Base-by-base conservation (phyloP, 306 rosid species). In the Prosopis cineraria region DNA sequence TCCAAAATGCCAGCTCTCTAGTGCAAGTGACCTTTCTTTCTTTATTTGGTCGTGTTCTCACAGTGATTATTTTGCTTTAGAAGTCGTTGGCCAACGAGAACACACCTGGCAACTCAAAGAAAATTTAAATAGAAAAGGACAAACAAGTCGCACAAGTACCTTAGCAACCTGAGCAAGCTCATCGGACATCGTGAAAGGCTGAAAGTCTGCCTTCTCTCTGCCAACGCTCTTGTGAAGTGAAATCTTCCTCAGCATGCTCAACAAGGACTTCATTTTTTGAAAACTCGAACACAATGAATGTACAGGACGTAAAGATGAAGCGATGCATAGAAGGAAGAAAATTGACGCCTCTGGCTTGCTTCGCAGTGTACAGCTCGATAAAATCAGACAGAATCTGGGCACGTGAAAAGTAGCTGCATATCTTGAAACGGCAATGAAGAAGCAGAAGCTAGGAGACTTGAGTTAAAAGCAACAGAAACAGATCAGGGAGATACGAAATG, bases 101-200 rank as follows among this genome's bases (percentile, higher is more conserved):
- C 48, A 66, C 71, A 20, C 4, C 5, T 8, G 33, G 48, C 24
- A 44, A 48, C 30, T 30, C 19, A n/a, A 27, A 25, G 37, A 63
- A 10, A 72, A n/a, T 33, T 31, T 14, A 10, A 72, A 73, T 34
- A 3, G 14, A 10, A 7, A 72, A 10, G 17, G 48, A 65, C 19
- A 29, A 63, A 63, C 31, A 50, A 73, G 63, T 4, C 19, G 36
- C 20, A 25, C 43, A 36, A 36, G 71, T 59, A 92, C 97, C 95
- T 90, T 79, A 40, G 95, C 67, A 56, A 90, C 95, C 75, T 84
- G 88, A 73, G 89, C 91, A 37, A 92, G 93, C 63, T 90, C 95
- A 39, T 92, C 89, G 70, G 89, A 78, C 85, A 82, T 84, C 13
- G 72, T 77, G 66, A 87, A 55, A n/a, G 93, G 90, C 19, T 81